phyloP scores from a whole-genome alignment of 305 asterid species.

The Caryopteris hybrid region DNA sequence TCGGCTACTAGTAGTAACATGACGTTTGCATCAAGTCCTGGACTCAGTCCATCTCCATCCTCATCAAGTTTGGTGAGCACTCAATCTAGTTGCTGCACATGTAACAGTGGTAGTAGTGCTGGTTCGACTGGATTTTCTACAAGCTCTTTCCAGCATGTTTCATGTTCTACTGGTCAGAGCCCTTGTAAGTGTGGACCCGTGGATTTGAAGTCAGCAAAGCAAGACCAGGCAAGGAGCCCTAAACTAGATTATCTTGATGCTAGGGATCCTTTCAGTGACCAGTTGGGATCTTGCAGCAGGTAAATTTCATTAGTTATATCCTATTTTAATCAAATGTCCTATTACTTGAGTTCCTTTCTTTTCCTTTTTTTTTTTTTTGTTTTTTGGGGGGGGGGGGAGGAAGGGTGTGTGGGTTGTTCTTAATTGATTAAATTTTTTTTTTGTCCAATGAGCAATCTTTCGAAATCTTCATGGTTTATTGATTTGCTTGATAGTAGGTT shows the following conservation, averaged over 20 bases:
- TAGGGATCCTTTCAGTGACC: constrained; percentile 35
- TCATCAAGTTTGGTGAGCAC: constrained; percentile 66
- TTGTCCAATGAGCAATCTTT: background rate
- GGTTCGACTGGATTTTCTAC: constrained; percentile 59
- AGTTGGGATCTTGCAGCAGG: constrained; percentile 58
- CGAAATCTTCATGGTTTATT: constrained; percentile 3
- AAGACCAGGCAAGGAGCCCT: constrained; percentile 32
- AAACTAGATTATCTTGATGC: constrained; percentile 37
- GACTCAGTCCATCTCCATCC: constrained; percentile 59
- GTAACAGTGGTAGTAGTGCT: constrained; percentile 65
- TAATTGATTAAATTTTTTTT: constrained; percentile 12
- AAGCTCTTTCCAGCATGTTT: constrained; percentile 66
- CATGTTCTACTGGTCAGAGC: constrained; percentile 39
- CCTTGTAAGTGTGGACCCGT: constrained; percentile 36
- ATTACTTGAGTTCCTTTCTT: background rate
- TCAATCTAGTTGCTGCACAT: constrained; percentile 57
- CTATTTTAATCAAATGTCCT: background rate
- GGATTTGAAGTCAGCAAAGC: constrained; percentile 32
- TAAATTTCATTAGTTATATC: constrained; percentile 20
- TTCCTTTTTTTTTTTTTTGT: background rate
- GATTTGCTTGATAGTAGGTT: background rate
- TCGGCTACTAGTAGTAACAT: constrained; percentile 36
- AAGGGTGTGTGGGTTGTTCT: too few species aligned
- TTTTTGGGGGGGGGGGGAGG: too few species aligned
- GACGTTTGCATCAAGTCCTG: constrained; percentile 40